Base-by-base conservation (phyloP, 2,329 filamentous ascomycete genomes). In the Drechslerella dactyloides region DNA sequence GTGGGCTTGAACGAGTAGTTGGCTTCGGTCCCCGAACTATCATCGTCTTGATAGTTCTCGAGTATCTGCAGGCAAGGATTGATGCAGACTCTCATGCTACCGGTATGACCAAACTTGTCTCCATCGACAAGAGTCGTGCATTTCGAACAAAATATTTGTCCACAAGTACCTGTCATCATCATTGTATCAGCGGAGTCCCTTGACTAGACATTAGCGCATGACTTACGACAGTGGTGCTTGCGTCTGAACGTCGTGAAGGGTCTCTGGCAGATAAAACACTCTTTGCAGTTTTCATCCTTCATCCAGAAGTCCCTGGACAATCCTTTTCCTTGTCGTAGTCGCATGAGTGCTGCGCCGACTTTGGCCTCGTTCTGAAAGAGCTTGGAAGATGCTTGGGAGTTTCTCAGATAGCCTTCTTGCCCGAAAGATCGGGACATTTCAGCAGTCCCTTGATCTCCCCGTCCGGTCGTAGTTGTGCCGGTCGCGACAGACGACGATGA, bases 221-320 rank as follows among this genome's bases (percentile, higher is more conserved):
- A 77, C 74, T 87, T 90, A 73, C 96, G 88, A 79, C 94, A 99
- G 80, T 99, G 94, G 79, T 99, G 94, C 78, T 99, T 99, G 74
- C 94, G 87, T 69, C 94, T 86, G 78, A 97, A 97, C 0, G 93
- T 94, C 0, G 91, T 92, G 78, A 99, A 99, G 1, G 90, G 85
- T 68, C 91, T 89, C 50, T 91, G 91, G 77, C 94, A 99, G 50
- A 91, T 86, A 78, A 97, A 99, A 78, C 94, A 99, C 76, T 97
- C 93, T 78, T 96, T 97, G 69, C 93, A 96, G 74, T 96, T 97
- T 78, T 97, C 94, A 78, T 99, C 94, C 69, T 92, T 90, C 94
- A 99, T 99, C 94, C 93, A 97, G 76, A 96, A 97, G 76, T 97
- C 93, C 77, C 93, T 94, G 78, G 90, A 96, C 51, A 97, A 82